Evolutionary conservation across 1,284 basidiomycete species (phyloP), one percentile per base, ranked within the genome.

Genomic region (Phylloboletellus chloephorus): DNA sequence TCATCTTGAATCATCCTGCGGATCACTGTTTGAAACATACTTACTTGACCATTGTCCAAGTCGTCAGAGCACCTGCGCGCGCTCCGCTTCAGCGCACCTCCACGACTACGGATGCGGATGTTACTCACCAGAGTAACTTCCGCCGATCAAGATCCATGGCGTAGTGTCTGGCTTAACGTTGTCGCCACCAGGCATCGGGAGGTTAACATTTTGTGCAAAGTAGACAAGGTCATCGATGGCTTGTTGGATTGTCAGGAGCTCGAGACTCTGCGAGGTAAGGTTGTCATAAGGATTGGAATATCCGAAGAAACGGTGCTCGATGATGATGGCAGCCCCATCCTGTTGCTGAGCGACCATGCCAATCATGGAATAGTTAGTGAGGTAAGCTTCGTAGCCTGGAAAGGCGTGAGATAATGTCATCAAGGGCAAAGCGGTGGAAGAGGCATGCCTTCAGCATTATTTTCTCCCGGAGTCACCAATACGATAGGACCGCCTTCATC

Each of bases 1-100:
- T 28, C 28, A 21, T 41, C 7, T 41, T 20, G 23, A 37, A 37
- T 39, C 15, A 29, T 25, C 13, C 9, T 6, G n/a, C 2, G 8
- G 7, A 28, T 26, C 3, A 7, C 2, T 33, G 7, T n/a, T 5
- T 9, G 7, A 8, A 34, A 35, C 25, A 11, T 7, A 63, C 73
- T 54, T 47, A 82, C 82, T 80, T 77, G 37, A 78, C 75, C 75
- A 85, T 77, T 1, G 81, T 79, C 74, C 77, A 87, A 48, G 76
- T 75, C 2, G 78, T 78, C 26, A 86, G 63, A 11, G 82, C 82
- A 49, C 58, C 57, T 60, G 35, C 3, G 7, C 2, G 7, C n/a
- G 45, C 17, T 20, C 10, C 2, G 2, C 7, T 29, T 50, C 6
- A 31, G 24, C 7, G 7, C 15, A 9, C 7, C 12, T 7, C 5